Conservation (phyloP, 805 yeast species). For the Candida montana region DNA sequence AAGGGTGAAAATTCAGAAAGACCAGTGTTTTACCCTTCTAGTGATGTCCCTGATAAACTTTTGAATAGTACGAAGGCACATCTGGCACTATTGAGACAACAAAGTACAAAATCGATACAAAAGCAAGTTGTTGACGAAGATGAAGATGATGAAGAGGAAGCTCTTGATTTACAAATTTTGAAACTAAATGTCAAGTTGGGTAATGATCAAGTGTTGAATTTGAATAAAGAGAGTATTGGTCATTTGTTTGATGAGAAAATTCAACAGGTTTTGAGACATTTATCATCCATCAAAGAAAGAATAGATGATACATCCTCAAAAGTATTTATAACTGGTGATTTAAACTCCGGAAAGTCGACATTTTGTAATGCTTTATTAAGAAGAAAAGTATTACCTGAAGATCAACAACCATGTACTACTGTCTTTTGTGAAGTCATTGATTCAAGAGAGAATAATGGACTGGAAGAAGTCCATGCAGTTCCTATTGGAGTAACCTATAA, state of each 20-base stretch:
- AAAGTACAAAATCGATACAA: constrained; percentile 23
- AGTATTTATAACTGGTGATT: constrained; percentile 93
- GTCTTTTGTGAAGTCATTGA: constrained; percentile 94
- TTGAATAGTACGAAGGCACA: constrained; percentile 48
- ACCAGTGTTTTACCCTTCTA: constrained; percentile 59
- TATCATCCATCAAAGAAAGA: constrained; percentile 68
- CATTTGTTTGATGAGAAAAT: constrained; percentile 66
- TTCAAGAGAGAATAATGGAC: constrained; percentile 63
- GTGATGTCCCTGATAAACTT: constrained; percentile 24
- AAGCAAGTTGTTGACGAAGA: constrained; percentile 18
- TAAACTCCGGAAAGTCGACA: constrained; percentile 94
- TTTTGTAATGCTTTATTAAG: constrained; percentile 87
- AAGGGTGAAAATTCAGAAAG: constrained; percentile 51
- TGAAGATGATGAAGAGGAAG: constrained; percentile 17
- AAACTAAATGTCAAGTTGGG: constrained; percentile 55
- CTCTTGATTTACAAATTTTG: constrained; percentile 51
- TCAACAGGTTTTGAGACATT: constrained; percentile 57
- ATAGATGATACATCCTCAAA: constrained; percentile 89
- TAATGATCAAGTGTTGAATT: constrained; percentile 41
- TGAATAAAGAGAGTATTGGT: constrained; percentile 67
- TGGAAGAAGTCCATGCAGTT: constrained; percentile 93
- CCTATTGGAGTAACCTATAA: constrained; percentile 41
- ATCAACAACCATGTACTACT: constrained; percentile 95
- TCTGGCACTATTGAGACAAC: constrained; percentile 45
- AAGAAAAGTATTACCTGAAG: constrained; percentile 80